These are phyloP conservation scores for Filosporella fistucella DNA, from an alignment of 495 filamentous ascomycete genomes.

Conservation along the genomic window DNA sequence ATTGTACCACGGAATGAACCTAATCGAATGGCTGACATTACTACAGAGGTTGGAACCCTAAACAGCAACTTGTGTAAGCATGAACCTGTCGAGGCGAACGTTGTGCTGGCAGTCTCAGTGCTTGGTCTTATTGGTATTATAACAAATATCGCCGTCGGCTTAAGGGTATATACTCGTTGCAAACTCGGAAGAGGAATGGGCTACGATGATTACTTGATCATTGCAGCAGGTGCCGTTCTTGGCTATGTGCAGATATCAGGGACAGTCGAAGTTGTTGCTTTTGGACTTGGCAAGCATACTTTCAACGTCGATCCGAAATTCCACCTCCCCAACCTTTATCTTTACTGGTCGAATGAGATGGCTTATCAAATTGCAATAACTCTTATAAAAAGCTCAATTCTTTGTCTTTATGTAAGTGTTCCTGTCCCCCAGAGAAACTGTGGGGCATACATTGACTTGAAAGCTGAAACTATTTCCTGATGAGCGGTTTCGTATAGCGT, in stretches of 20 bases:
- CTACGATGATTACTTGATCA: not conserved
- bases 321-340: not conserved
- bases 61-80: not conserved
- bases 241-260: not conserved
- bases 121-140: not conserved
- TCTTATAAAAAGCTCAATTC: not conserved
- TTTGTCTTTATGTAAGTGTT: not conserved
- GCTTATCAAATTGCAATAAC: not conserved
- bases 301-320: not conserved
- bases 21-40: not conserved
- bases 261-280: not conserved
- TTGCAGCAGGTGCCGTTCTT: not conserved
- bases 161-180: not conserved
- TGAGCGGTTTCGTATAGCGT: not conserved
- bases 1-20: not conserved
- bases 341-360: not conserved
- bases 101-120: not conserved
- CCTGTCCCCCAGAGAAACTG: not conserved
- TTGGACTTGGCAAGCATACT: not conserved
- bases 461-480: not conserved
- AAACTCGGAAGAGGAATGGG: not conserved
- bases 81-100: not conserved
- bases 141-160: not conserved
- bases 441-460: not conserved
- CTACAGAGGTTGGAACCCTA: not conserved